These are phyloP conservation scores for Tardiomyces depauwii DNA, from an alignment of 1,139 yeast genomes.

Conservation along the genomic window DNA sequence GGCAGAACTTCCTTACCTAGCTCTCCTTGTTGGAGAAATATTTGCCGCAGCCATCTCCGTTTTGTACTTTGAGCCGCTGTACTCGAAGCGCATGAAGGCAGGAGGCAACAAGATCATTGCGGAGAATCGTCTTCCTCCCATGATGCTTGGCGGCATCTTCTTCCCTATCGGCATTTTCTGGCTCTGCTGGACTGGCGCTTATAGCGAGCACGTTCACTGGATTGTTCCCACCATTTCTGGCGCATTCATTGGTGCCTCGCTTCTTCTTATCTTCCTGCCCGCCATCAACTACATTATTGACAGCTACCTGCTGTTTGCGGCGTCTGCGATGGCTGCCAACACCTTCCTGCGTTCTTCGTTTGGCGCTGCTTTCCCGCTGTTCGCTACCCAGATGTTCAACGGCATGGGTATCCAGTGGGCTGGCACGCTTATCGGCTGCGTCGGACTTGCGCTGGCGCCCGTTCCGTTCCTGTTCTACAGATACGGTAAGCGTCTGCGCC, in stretches of 20 bases:
- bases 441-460: constrained; percentile 52
- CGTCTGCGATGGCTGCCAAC: constrained; percentile 84
- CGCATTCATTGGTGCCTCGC: constrained; percentile 59
- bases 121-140: constrained; percentile 66
- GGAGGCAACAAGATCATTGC: constrained; percentile 41
- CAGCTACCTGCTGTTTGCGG: constrained; percentile 67
- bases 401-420: constrained; percentile 78
- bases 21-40: constrained; percentile 39
- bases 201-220: constrained; percentile 32
- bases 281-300: constrained; percentile 74
- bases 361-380: constrained; percentile 74
- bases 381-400: constrained; percentile 62
- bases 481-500: constrained; percentile 54
- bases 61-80: constrained; percentile 7
- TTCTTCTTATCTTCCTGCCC: constrained; percentile 65
- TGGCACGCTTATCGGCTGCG: constrained; percentile 60
- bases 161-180: constrained; percentile 74
- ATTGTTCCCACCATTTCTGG: constrained; percentile 45
- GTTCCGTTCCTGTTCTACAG: constrained; percentile 64
- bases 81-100: constrained; percentile 2
- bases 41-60: constrained; percentile 20
- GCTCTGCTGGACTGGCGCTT: constrained; percentile 81
- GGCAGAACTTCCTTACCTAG: constrained; percentile 28
- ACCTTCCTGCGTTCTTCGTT: constrained; percentile 69
- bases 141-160: constrained; percentile 55